Evolutionary conservation across 176 grass and related monocot genomes (phyloP), one percentile per base, ranked within the genome.

Genomic region (Hordeum marinum): DNA sequence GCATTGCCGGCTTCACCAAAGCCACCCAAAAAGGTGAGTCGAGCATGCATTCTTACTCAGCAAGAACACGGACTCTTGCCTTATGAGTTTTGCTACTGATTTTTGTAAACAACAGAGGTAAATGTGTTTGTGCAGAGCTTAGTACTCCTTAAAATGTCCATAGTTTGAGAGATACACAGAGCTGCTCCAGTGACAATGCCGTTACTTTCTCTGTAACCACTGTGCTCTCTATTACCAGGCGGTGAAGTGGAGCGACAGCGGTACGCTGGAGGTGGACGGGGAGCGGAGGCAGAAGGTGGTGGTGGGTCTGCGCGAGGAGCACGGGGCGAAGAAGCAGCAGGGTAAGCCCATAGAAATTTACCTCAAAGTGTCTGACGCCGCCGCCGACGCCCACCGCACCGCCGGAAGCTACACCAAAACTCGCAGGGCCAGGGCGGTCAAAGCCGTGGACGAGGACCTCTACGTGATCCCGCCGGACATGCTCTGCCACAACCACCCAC

Each of bases 401-500:
- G 0, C 54, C 52, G 36, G 29, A 0, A 9, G 4, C 15, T 23
- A 1, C 46, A 17, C 17, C 80, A 54, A 57, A 59, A 35, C 39
- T 9, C 52, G 42, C 75, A 48, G 65, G 52, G 50, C 1, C 17
- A 6, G 46, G 48, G 43, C 13, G 31, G 84, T 79, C 40, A 90
- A 73, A 8, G 65, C 88, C 15, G 43, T 86, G 6, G 88, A 90
- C 79, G 18, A 72, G 20, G 84, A 90, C 73, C 84, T 90, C 64
- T 90, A 90, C 79, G 79, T 72, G 25, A 72, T 86, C 34, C 83
- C 88, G 0, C 88, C 72, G 5, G 88, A 90, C 79, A 79, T 90
- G 84, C 88, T 90, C 73, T 86, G 57, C 84, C 79, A 66, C 45
- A 52, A 52, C 6, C 63, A 78, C 42, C 54, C 72, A 14, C 63